Conservation (phyloP, 75 land plant genomes). For the Selaginella tamariscina region DNA sequence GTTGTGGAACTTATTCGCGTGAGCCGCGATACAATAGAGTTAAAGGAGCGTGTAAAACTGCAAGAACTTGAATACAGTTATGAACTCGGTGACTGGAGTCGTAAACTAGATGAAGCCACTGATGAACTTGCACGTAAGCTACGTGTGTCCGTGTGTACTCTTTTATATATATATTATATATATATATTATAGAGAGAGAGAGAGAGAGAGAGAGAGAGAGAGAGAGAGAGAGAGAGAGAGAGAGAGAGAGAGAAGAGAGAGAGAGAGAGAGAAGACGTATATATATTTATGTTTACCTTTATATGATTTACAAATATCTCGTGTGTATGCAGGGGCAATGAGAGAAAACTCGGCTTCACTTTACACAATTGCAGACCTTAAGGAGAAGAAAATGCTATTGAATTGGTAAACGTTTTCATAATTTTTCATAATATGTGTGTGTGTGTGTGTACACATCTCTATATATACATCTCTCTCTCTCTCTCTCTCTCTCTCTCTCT, state of each 20-base stretch:
- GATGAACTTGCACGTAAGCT: constrained; percentile 29
- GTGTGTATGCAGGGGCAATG: constrained; percentile 9
- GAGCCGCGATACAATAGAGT: constrained; percentile 19
- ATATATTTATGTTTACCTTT: not conserved
- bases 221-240: too few relatives aligned
- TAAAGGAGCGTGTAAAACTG: constrained; percentile 16
- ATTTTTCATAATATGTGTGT: too few relatives aligned
- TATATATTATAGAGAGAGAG: too few relatives aligned
- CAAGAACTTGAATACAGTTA: constrained; percentile 20
- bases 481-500: too few relatives aligned
- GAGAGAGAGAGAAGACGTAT: too few relatives aligned
- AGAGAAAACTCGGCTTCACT: constrained; percentile 25
- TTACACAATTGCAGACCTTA: constrained; percentile 24
- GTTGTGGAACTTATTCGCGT: constrained; percentile 24
- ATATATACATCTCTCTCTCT: not conserved
- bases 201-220: too few relatives aligned
- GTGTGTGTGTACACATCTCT: too few relatives aligned
- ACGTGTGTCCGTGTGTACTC: too few relatives aligned
- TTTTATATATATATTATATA: too few relatives aligned
- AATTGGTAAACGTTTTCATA: too few relatives aligned
- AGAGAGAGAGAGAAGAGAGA: too few relatives aligned
- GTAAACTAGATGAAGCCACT: constrained; percentile 14
- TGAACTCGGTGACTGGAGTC: constrained; percentile 20
- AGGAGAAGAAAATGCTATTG: constrained; percentile 18
- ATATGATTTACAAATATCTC: not conserved